Base-by-base conservation (phyloP, 176 grass and related monocot species). In the Oryza glumipatula region DNA sequence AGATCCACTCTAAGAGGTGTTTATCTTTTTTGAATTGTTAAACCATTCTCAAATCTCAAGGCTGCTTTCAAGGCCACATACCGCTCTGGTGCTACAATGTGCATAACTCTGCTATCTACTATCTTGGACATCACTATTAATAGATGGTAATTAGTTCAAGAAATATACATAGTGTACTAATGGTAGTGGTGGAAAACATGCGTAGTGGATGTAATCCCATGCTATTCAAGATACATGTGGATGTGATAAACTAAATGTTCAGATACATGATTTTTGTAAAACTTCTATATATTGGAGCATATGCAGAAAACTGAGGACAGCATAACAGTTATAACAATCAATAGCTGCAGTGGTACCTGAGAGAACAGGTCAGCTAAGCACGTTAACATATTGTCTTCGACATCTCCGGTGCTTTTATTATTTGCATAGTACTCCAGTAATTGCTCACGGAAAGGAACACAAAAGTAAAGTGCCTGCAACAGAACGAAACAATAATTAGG, bases 321-420 rank as follows among this genome's bases (percentile, higher is more conserved):
- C 73, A 39, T 38, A 74, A 47, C 72, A 72, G 43, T 10, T 56
- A 10, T 1, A 61, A 64, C 47, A 75, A 80, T 22, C 16, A 74
- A 71, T 76, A 82, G 79, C 41, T 70, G 80, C 49, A 80, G 6
- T 77, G 35, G 51, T 83, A 98, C 96, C 93, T 98, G 96, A 87
- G 89, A 90, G 85, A 98, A 98, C 1, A 98, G 90, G 83, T 98
- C 96, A 84, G 96, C 96, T 68, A 98, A 84, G 75, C 93, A 95
- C 74, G 91, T 95, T 78, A 98, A 85, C 66, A 98, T 85, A 82
- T 94, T 98, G 24, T 98, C 96, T 26, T 98, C 93, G 80, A 41
- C 89, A 82, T 98, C 96, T 35, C 76, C 70, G 36, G 72, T 46
- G 67, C 64, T 92, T 74, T 92, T 95, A 80, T 87, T 95, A 77